phyloP scores from a whole-genome alignment of 2,329 filamentous ascomycete genomes.

The Aspergillus brasiliensis region DNA sequence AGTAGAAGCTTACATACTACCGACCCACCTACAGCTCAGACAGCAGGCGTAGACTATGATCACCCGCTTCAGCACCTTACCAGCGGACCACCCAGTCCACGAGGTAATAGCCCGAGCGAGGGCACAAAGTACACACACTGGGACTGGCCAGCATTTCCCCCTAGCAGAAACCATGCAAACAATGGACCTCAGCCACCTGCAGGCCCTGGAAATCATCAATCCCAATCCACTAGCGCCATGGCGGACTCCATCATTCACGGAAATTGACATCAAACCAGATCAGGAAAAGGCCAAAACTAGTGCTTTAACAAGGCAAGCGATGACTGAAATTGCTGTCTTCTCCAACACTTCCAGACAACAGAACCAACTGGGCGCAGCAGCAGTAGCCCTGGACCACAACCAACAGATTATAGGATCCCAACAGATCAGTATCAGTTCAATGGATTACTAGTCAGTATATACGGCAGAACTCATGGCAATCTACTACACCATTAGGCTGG shows the following conservation, averaged over 20 bases:
- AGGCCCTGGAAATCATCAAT: constrained; percentile 28
- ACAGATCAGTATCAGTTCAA: constrained; percentile 13
- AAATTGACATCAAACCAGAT: constrained; percentile 27
- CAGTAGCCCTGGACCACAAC: constrained; percentile 14
- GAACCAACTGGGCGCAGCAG: constrained; percentile 12
- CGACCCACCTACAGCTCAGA: constrained; percentile 13
- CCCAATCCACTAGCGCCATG: constrained; percentile 23
- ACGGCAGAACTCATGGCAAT: constrained; percentile 19
- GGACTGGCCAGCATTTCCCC: constrained; percentile 23
- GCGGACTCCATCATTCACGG: constrained; percentile 21
- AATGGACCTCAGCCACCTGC: constrained; percentile 17
- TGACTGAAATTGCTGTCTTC: constrained; percentile 18
- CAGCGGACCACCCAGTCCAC: constrained; percentile 10
- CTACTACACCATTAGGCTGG: constrained; percentile 15
- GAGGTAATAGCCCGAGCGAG: constrained; percentile 13
- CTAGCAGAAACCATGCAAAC: constrained; percentile 24
- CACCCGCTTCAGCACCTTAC: constrained; percentile 17
- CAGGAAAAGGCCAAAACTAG: constrained; percentile 18
- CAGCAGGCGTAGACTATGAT: too few species aligned
- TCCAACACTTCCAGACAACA: constrained; percentile 24
- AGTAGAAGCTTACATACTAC: constrained; percentile 25
- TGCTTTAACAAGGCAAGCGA: too few species aligned
- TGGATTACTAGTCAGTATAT: constrained; percentile 19
- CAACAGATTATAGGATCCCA: constrained; percentile 10
- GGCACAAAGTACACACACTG: constrained; percentile 13